A percentile compares a stretch with the other conserved stretches of the same genome.
Conservation (phyloP, 768 basidiomycete genomes). For the Hemileccinum impolitum region DNA sequence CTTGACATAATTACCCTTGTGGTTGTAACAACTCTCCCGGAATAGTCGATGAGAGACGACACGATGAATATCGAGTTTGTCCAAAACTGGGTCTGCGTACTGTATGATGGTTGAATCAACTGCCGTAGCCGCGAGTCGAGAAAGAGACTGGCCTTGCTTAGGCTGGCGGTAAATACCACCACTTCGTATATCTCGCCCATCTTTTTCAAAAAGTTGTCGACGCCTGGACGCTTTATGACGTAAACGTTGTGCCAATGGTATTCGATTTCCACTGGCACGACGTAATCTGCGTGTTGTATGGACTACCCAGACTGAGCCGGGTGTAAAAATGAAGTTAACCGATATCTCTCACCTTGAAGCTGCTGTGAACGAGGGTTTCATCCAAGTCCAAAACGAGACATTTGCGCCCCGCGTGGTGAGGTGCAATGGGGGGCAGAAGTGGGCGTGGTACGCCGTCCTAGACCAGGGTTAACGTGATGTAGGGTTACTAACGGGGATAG, state of each 20-base stretch:
- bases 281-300: slow-evolving; percentile 92
- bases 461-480: slow-evolving; percentile 2
- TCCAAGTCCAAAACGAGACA: slow-evolving; percentile 96
- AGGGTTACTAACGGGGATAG: not conserved
- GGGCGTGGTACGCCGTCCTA: slow-evolving; percentile 88
- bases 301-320: slow-evolving; percentile 49
- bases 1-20: slow-evolving; percentile 99
- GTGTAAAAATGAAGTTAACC: not conserved
- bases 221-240: slow-evolving; percentile 97
- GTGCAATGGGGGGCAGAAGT: slow-evolving; percentile 79
- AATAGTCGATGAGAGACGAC: slow-evolving; percentile 94
- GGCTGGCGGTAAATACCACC: slow-evolving; percentile 95
- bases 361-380: slow-evolving; percentile 95
- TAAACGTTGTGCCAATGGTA: slow-evolving; percentile 98
- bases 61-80: slow-evolving; percentile 90
- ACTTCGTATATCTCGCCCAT: slow-evolving; percentile 99
- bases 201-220: slow-evolving; percentile 93
- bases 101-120: slow-evolving; percentile 31
- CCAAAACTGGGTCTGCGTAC: slow-evolving; percentile 98
- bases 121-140: not conserved
- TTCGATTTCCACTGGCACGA: slow-evolving; percentile 98
- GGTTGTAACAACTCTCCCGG: slow-evolving; percentile 98
- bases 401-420: slow-evolving; percentile 83
- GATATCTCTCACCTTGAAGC: slow-evolving; percentile 78
- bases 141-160: slow-evolving; percentile 77